phyloP scores from a whole-genome alignment of 225 moss, liverwort and hornwort genomes.

The Sphagnum contortum region DNA sequence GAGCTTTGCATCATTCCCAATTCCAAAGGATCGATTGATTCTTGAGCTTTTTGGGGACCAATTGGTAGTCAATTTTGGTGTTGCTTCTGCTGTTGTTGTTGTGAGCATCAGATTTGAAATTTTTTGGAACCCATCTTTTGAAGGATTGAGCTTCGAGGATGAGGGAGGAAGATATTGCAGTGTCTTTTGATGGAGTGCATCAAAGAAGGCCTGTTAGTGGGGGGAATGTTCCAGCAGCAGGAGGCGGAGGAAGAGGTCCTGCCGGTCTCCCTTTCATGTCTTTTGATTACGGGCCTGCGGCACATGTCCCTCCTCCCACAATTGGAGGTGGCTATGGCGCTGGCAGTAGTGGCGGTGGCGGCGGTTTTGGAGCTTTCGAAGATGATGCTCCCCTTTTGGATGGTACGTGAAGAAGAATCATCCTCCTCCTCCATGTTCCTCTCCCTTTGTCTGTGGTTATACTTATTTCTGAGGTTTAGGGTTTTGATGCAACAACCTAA shows the following conservation, averaged over 20 bases:
- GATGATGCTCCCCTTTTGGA: constrained; percentile 88
- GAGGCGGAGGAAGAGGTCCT: constrained; percentile 39
- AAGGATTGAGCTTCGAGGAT: constrained; percentile 1
- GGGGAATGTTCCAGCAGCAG: constrained; percentile 12
- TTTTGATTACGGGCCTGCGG: constrained; percentile 67
- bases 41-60: too few species aligned
- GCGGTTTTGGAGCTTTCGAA: constrained; percentile 73
- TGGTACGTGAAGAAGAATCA: constrained; percentile 25
- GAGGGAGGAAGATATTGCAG: constrained; percentile 54
- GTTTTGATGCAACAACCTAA: constrained; percentile 1
- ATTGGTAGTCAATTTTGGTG: too few species aligned
- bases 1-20: too few species aligned
- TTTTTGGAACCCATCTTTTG: too few species aligned
- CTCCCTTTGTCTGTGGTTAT: background rate
- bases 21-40: too few species aligned
- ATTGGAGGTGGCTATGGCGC: constrained; percentile 27
- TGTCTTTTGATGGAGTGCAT: constrained; percentile 59
- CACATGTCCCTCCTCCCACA: constrained; percentile 25
- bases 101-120: too few species aligned
- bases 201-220: constrained; percentile 32
- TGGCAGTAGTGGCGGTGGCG: constrained; percentile 20
- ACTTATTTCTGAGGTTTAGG: background rate
- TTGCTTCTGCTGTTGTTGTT: too few species aligned
- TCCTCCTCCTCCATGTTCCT: background rate
- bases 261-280: constrained; percentile 88